Percentiles rank a stretch among this genome's conserved stretches.
These are phyloP conservation scores for Eimeria praecox DNA, from an alignment of 169 alveolate species.

Conservation along the genomic window DNA sequence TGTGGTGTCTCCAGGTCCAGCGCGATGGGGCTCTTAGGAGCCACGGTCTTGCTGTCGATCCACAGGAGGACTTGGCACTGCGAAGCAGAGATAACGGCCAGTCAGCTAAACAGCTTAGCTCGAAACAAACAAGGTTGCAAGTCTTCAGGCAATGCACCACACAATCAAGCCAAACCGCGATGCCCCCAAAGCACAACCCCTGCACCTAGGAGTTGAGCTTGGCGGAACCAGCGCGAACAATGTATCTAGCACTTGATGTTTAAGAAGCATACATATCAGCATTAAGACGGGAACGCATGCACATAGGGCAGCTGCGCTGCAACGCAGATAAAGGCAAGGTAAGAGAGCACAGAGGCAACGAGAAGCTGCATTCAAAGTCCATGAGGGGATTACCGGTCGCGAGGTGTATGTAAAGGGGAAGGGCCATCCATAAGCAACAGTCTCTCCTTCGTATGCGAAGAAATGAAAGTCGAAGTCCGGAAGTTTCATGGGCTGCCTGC, in stretches of 20 bases:
- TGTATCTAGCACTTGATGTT: background rate
- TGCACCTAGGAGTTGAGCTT: background rate
- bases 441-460: conserved; percentile 86
- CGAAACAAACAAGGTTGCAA: background rate
- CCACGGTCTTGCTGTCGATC: conserved; percentile 89
- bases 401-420: conserved; percentile 90
- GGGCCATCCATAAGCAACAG: conserved; percentile 91
- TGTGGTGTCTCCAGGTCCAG: conserved; percentile 86
- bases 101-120: conserved; percentile 55
- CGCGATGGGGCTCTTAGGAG: conserved; percentile 90
- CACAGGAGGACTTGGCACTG: conserved; percentile 87
- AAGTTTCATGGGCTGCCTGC: conserved; percentile 16
- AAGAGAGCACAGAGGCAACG: background rate
- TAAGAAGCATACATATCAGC: background rate
- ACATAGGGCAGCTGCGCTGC: background rate
- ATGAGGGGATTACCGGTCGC: conserved; percentile 78
- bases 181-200: background rate
- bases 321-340: background rate
- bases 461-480: conserved; percentile 83
- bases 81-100: background rate
- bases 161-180: background rate
- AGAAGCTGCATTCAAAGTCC: background rate
- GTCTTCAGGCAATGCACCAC: background rate
- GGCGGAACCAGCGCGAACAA: background rate
- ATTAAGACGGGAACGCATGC: background rate